These are phyloP conservation scores for Amphibolis antarctica DNA, from an alignment of 106 monocot genomes.

Conservation along the genomic window DNA sequence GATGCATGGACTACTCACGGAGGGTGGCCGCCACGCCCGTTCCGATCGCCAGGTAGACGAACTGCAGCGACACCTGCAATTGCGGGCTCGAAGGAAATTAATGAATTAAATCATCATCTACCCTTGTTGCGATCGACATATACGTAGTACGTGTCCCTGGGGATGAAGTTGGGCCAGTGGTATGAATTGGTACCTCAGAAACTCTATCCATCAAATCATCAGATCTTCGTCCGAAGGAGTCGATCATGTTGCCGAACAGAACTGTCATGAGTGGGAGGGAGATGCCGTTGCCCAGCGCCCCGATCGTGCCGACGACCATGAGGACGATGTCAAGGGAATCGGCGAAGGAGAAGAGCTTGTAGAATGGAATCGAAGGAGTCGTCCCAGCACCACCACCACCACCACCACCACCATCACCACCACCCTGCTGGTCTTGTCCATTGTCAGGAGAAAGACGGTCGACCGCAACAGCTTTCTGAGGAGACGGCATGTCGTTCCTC, in stretches of 20 bases:
- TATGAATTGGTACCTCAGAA: slow-evolving; percentile 22
- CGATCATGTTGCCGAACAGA: slow-evolving; percentile 37
- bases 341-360: slow-evolving; percentile 35
- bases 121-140: no score
- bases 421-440: no score
- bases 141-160: neutral
- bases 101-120: neutral
- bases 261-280: slow-evolving; percentile 42
- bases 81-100: neutral
- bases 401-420: no score
- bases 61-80: slow-evolving; percentile 40
- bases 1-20: slow-evolving; percentile 27
- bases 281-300: slow-evolving; percentile 26
- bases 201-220: slow-evolving; percentile 27
- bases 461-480: no score
- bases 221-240: slow-evolving; percentile 32
- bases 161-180: neutral
- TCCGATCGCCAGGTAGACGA: slow-evolving; percentile 44
- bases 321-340: slow-evolving; percentile 30
- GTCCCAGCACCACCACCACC: no score
- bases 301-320: slow-evolving; percentile 34
- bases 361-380: slow-evolving; percentile 10
- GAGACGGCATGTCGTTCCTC: no score
- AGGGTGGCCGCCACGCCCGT: slow-evolving; percentile 33
- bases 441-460: no score